These are phyloP conservation scores for Aspergillaceae sp. DNA, from an alignment of 2,329 filamentous ascomycete genomes.

Conservation along the genomic window DNA sequence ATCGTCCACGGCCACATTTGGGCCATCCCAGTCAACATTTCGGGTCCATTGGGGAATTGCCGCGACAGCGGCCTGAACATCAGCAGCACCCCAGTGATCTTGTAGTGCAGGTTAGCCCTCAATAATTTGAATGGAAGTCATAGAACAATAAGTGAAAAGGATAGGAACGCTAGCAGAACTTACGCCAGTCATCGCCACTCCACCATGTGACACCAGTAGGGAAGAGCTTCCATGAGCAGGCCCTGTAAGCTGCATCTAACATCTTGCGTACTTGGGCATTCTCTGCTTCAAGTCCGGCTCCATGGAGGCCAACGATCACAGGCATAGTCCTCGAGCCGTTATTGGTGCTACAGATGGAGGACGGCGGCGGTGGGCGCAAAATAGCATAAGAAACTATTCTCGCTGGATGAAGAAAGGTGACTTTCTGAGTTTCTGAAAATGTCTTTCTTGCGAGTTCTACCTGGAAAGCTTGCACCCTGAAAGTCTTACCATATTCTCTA, in stretches of 20 bases:
- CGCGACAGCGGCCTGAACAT: slow-evolving; percentile 45
- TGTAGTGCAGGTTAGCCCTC: not conserved
- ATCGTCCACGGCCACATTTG: slow-evolving; percentile 35
- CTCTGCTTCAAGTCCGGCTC: slow-evolving; percentile 50
- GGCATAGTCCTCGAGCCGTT: slow-evolving; percentile 39
- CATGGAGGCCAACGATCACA: slow-evolving; percentile 46
- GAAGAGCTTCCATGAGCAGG: slow-evolving; percentile 49
- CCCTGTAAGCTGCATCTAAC: slow-evolving; percentile 42
- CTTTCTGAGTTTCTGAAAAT: slow-evolving; percentile 41
- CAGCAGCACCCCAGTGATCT: slow-evolving; percentile 48
- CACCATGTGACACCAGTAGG: slow-evolving; percentile 51
- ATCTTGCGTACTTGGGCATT: slow-evolving; percentile 38
- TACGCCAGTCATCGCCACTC: slow-evolving; percentile 55
- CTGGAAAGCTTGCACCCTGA: slow-evolving; percentile 9
- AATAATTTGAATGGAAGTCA: no score
- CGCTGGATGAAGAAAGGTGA: slow-evolving; percentile 47
- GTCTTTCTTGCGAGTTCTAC: slow-evolving; percentile 12
- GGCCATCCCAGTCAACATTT: slow-evolving; percentile 40
- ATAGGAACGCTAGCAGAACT: slow-evolving; percentile 7
- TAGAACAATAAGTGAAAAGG: not conserved
- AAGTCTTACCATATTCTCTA: not conserved
- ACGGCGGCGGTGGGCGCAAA: slow-evolving; percentile 44
- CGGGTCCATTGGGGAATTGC: slow-evolving; percentile 46
- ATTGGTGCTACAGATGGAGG: slow-evolving; percentile 15
- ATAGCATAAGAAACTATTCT: slow-evolving; percentile 51